Evolutionary conservation across 2,329 filamentous ascomycete genomes (phyloP).

Genomic region (Pyricularia sp.): DNA sequence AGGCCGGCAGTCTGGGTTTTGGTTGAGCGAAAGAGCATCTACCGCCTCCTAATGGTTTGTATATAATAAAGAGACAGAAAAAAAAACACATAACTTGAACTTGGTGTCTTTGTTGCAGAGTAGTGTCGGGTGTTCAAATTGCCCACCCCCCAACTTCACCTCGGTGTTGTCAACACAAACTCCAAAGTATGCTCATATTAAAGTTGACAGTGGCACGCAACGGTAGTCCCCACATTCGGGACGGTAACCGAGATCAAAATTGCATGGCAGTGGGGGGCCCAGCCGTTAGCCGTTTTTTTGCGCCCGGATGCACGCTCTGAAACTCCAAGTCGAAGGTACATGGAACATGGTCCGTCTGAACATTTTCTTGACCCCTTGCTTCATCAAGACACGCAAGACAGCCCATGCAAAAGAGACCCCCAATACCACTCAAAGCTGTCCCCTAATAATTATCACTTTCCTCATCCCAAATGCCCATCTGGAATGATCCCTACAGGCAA

Average conservation of each 20-base stretch:
- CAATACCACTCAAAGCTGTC: not conserved
- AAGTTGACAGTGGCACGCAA: not conserved
- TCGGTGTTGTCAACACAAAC: not conserved
- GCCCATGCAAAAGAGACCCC: not conserved
- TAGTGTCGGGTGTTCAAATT: not conserved
- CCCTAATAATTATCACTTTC: not conserved
- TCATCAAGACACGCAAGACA: too few relatives aligned
- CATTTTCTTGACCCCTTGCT: not conserved
- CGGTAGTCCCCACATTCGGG: not conserved
- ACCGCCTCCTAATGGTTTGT: too few relatives aligned
- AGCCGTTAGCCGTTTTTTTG: not conserved
- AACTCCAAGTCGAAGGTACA: not conserved
- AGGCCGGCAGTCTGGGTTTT: not conserved
- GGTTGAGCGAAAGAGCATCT: not conserved
- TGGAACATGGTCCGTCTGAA: not conserved
- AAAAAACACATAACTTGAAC: too few relatives aligned
- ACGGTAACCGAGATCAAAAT: not conserved
- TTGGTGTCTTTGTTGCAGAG: not conserved
- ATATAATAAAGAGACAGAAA: too few relatives aligned
- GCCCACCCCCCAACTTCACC: too few relatives aligned
- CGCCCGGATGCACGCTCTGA: not conserved
- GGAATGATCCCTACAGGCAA: not conserved
- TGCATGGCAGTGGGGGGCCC: not conserved
- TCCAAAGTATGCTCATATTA: not conserved
- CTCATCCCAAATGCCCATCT: not conserved